phyloP scores from a whole-genome alignment of 768 basidiomycete genomes.

The Hemileccinum impolitum region DNA sequence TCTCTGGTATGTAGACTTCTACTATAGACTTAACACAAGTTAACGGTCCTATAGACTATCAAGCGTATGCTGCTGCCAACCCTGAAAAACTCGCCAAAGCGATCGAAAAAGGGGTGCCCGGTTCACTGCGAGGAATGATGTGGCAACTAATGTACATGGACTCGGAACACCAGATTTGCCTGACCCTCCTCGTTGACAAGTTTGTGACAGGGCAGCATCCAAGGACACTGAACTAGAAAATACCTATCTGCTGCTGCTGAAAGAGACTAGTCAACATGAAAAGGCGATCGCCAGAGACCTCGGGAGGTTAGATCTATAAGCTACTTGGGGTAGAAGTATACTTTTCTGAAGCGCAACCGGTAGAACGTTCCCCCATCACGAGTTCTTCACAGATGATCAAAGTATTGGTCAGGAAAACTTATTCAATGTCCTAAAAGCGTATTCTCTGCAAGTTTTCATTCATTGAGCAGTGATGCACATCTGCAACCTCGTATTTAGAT shows the following conservation, averaged over 20 bases:
- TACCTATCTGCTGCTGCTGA: conserved; percentile 77
- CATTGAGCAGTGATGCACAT: not conserved
- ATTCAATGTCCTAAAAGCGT: conserved; percentile 97
- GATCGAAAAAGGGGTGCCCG: conserved; percentile 90
- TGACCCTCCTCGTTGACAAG: conserved; percentile 11
- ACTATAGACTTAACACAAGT: not conserved
- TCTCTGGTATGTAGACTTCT: conserved; percentile 57
- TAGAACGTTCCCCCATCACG: conserved; percentile 95
- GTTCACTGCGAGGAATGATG: conserved; percentile 86
- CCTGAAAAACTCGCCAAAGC: conserved; percentile 81
- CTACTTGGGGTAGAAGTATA: not conserved
- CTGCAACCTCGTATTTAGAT: conserved; percentile 40
- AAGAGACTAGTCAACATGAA: conserved; percentile 83
- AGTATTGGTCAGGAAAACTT: conserved; percentile 97
- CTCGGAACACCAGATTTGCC: conserved; percentile 5
- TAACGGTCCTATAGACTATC: conserved; percentile 62
- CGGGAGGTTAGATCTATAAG: conserved; percentile 52
- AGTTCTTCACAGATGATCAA: conserved; percentile 91
- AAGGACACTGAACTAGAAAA: conserved; percentile 86
- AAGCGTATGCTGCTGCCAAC: conserved; percentile 74
- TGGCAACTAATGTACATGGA: conserved; percentile 91
- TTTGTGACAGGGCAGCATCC: conserved; percentile 72
- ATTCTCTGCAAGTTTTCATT: conserved; percentile 67
- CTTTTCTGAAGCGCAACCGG: conserved; percentile 10
- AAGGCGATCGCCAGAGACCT: conserved; percentile 93